Evolutionary conservation across 345 rosid species (phyloP), one percentile per base, ranked within the genome.

Genomic region (Populus davidiana): DNA sequence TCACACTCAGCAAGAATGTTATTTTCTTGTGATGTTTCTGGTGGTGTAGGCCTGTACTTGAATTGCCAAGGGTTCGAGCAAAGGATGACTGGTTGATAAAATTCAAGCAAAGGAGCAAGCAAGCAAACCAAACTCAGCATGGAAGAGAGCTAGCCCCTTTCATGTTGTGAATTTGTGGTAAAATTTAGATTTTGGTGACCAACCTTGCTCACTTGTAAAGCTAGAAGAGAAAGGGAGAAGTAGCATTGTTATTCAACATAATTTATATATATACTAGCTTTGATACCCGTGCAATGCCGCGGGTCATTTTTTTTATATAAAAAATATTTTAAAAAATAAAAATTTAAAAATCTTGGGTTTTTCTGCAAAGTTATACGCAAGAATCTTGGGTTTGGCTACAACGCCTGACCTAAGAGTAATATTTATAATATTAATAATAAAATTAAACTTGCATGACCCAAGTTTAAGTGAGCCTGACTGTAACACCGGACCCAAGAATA

Each of bases 1-100:
- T 74, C n/a, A 54, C 71, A 67, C 80, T 86, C 47, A 88, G 86
- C 10, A 86, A 74, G 86, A 90, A 90, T 36, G 88, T 77, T 77
- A 88, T 62, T 65, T 78, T 75, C 23, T 52, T 52, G 67, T 79
- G 82, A 29, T 75, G 56, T 52, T 75, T 66, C 41, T 71, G 69
- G 69, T 67, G 77, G 7, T 78, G 63, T 12, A 75, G 70, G 17
- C 35, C 16, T 23, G 81, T 43, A 65, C 47, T 1, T 75, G 77
- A 54, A 72, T 5, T 80, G 64, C 69, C 76, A 6, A 87, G 79
- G 29, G 78, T 85, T 85, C 90, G 78, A 47, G 86, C 87, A 0
- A 77, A 84, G 6, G 74, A 82, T 56, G 88, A 76, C 49, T 69
- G 75, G 64, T 44, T 65, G 75, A 77, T 56, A 20, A 81, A 17